A percentile compares a stretch with the other conserved stretches of the same genome.
These are phyloP conservation scores for Stellera chamaejasme DNA, from an alignment of 345 rosid genomes.

Conservation along the genomic window DNA sequence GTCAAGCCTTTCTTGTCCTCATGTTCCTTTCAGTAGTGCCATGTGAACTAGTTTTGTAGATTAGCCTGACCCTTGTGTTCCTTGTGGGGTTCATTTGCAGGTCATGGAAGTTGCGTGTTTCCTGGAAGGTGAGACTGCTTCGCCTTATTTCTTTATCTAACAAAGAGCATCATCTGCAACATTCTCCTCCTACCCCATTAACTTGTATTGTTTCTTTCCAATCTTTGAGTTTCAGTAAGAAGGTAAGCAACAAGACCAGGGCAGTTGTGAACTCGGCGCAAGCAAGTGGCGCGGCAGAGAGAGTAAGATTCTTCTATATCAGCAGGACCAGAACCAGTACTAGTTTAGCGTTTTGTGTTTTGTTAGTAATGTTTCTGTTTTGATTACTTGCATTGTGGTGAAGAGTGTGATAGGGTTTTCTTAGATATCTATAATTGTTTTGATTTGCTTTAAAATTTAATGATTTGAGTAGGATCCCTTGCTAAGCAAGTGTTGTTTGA, in stretches of 20 bases:
- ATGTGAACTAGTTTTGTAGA: neutral
- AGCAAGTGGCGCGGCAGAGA: slow-evolving; percentile 33
- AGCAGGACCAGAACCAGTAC: slow-evolving; percentile 21
- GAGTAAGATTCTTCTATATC: slow-evolving; percentile 21
- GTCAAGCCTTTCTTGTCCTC: neutral
- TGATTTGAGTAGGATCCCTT: neutral
- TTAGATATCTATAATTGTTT: slow-evolving; percentile 12
- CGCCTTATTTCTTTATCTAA: neutral
- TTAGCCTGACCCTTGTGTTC: slow-evolving; percentile 11
- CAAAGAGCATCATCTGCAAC: neutral
- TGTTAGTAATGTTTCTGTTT: slow-evolving; percentile 30
- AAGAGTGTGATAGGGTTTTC: slow-evolving; percentile 2
- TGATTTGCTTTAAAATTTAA: neutral
- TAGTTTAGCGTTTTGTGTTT: slow-evolving; percentile 31
- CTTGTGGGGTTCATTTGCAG: slow-evolving; percentile 33
- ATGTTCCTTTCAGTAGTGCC: neutral
- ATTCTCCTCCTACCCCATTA: neutral
- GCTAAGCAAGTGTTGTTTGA: no score
- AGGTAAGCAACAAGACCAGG: slow-evolving; percentile 55
- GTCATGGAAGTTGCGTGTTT: slow-evolving; percentile 89
- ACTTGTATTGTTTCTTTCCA: neutral
- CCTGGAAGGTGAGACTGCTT: slow-evolving; percentile 72
- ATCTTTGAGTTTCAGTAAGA: slow-evolving; percentile 49
- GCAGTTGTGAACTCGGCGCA: slow-evolving; percentile 47
- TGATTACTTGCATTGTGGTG: slow-evolving; percentile 18